Evolutionary conservation across 352 stramenopile genomes (phyloP).

Genomic region (Globisporangium lucens): DNA sequence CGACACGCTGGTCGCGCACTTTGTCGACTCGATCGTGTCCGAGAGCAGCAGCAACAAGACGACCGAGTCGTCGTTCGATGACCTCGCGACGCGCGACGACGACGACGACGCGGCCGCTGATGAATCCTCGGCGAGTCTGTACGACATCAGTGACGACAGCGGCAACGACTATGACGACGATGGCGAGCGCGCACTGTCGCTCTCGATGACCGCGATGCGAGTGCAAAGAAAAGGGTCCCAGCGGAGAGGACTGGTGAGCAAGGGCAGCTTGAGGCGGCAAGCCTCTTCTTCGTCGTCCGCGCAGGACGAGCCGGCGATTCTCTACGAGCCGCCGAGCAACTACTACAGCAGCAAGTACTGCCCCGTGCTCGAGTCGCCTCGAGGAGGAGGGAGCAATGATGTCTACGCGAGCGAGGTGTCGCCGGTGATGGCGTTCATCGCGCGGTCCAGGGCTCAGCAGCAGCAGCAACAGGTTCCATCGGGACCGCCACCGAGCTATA

Average conservation of each 20-base stretch:
- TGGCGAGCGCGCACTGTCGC: not conserved
- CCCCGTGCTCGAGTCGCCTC: slow-evolving; percentile 2
- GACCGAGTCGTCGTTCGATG: slow-evolving; percentile 9
- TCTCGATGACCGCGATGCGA: slow-evolving; percentile 3
- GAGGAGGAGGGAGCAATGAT: not conserved
- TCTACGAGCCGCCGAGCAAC: not conserved
- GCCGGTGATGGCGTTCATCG: slow-evolving; percentile 10
- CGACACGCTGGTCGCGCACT: not conserved
- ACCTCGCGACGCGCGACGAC: not conserved
- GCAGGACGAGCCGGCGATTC: not conserved
- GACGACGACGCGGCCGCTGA: not conserved
- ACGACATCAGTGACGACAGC: slow-evolving; percentile 6
- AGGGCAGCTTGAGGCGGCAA: not conserved
- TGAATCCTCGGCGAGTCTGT: not conserved
- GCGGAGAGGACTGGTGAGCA: not conserved
- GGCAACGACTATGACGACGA: slow-evolving; percentile 6
- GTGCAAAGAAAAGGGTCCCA: not conserved
- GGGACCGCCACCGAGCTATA: slow-evolving; percentile 1
- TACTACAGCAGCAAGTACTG: slow-evolving; percentile 6
- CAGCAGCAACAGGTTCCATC: not conserved
- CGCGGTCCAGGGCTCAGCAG: not conserved
- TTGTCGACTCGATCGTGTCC: slow-evolving; percentile 17
- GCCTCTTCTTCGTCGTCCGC: not conserved
- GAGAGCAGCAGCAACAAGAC: slow-evolving; percentile 10
- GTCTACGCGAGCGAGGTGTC: not conserved